A percentile compares a stretch with the other conserved stretches of the same genome.
Conservation (phyloP, 2,329 filamentous ascomycete genomes). For the Sporothrix variecibatus region DNA sequence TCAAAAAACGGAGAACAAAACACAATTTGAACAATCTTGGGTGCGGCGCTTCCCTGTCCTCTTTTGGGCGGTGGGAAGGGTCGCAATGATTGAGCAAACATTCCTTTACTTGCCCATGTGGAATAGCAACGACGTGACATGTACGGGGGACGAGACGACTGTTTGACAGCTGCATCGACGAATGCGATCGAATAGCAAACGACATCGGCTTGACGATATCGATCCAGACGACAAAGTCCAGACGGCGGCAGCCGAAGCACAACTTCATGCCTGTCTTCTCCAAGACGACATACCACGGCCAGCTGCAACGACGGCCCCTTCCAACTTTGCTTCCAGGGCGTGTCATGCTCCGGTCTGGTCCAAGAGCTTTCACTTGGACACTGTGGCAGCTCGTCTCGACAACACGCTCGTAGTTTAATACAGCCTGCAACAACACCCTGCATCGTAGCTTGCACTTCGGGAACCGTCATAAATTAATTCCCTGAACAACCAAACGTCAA, state of each 20-base stretch:
- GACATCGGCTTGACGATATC: not conserved
- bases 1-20: slow-evolving; percentile 51
- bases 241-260: too few species aligned
- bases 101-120: slow-evolving; percentile 27
- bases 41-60: slow-evolving; percentile 50
- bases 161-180: not conserved
- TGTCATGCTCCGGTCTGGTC: too few species aligned
- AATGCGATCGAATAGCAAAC: not conserved
- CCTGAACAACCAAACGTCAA: not conserved
- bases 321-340: not conserved
- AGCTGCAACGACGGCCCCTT: not conserved
- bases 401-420: not conserved
- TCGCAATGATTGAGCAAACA: slow-evolving; percentile 57
- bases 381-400: too few species aligned
- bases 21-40: slow-evolving; percentile 50
- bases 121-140: not conserved
- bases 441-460: not conserved
- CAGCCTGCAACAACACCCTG: not conserved
- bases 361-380: too few species aligned
- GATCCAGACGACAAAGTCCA: not conserved
- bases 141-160: not conserved
- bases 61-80: slow-evolving; percentile 43
- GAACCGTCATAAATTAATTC: not conserved
- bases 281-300: not conserved
- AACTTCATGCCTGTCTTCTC: not conserved